phyloP scores from a whole-genome alignment of 257 asterid genomes.

The Petrea volubilis region DNA sequence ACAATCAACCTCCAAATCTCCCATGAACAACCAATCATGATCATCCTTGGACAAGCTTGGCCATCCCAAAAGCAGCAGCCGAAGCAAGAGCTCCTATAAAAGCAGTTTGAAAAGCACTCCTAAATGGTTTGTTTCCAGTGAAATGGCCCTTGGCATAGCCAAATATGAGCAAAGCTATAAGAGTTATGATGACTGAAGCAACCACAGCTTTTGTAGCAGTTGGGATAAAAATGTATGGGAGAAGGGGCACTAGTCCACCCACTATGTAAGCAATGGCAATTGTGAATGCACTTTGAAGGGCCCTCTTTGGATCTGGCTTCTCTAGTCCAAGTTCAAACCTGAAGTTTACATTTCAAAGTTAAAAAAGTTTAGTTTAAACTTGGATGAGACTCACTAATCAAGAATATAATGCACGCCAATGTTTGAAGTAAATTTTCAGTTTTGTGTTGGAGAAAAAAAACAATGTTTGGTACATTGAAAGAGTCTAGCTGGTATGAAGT shows the following conservation, averaged over 20 bases:
- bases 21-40: no score
- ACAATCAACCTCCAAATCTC: no score
- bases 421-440: no score
- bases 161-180: constrained; percentile 67
- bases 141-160: constrained; percentile 87
- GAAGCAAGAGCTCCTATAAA: constrained; percentile 93
- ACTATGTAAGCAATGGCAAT: constrained; percentile 74
- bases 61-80: constrained; percentile 96
- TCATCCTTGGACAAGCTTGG: constrained; percentile 70
- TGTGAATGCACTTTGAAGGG: constrained; percentile 81
- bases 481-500: no score
- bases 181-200: constrained; percentile 66
- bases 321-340: constrained; percentile 95
- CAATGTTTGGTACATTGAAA: no score
- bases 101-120: constrained; percentile 78
- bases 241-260: constrained; percentile 87
- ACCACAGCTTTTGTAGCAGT: constrained; percentile 57
- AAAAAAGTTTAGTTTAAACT: no score
- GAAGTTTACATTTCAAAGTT: constrained; percentile 20
- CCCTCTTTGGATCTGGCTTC: constrained; percentile 93
- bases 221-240: constrained; percentile 76
- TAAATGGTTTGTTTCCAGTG: constrained; percentile 70
- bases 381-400: neutral
- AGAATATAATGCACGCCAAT: no score
- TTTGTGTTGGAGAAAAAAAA: no score